Conservation (phyloP, 352 stramenopile species). For the Phytophthora palmivora region DNA sequence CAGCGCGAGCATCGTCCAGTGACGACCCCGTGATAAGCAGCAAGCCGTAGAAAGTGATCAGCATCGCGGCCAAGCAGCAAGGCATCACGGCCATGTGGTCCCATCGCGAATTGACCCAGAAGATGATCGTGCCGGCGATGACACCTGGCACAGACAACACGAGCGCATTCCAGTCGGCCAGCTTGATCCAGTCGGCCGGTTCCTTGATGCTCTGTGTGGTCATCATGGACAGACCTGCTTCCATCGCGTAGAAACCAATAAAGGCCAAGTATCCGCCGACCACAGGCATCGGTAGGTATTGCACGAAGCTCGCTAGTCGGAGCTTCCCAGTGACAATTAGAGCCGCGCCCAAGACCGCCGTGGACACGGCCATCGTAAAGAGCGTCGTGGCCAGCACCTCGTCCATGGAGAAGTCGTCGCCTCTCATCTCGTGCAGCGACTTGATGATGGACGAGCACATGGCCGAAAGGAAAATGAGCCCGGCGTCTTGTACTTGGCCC, state of each 20-base stretch:
- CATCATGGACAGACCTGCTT: constrained; percentile 88
- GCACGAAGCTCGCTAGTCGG: constrained; percentile 95
- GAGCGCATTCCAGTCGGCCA: constrained; percentile 80
- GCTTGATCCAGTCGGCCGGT: constrained; percentile 81
- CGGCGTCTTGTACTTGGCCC: constrained; percentile 98
- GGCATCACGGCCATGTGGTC: constrained; percentile 88
- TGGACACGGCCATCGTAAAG: constrained; percentile 93
- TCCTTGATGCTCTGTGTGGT: constrained; percentile 92
- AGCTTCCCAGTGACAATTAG: constrained; percentile 96
- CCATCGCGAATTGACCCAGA: constrained; percentile 82
- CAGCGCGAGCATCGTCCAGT: constrained; percentile 88
- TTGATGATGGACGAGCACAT: constrained; percentile 94
- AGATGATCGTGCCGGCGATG: constrained; percentile 83
- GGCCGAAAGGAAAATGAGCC: constrained; percentile 98
- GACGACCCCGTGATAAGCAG: constrained; percentile 78
- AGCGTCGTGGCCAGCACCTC: constrained; percentile 94
- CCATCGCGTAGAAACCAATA: constrained; percentile 94
- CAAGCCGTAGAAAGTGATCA: constrained; percentile 86
- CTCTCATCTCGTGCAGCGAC: constrained; percentile 67
- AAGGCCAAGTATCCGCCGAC: constrained; percentile 98
- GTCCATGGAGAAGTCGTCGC: constrained; percentile 72
- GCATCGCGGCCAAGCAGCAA: constrained; percentile 88
- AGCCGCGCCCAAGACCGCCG: constrained; percentile 91
- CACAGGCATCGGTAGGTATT: constrained; percentile 97
- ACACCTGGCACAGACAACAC: constrained; percentile 90